phyloP scores from a whole-genome alignment of 331 rosid genomes.

The Pyracantha coccinea region DNA sequence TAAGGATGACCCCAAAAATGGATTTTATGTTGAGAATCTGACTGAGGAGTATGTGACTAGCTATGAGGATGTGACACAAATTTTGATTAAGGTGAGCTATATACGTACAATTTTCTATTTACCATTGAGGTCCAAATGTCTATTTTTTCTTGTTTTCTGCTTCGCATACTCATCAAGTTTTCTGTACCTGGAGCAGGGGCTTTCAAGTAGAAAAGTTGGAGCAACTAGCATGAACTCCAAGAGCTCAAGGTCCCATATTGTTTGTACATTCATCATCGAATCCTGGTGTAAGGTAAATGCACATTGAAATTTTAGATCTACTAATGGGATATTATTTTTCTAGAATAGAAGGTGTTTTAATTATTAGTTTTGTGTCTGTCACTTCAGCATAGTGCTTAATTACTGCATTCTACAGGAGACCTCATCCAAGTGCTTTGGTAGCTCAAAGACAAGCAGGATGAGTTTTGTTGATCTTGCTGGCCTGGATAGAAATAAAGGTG shows the following conservation, averaged over 20 bases:
- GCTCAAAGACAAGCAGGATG: slow-evolving; percentile 92
- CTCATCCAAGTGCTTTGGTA: slow-evolving; percentile 70
- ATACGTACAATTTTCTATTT: background rate
- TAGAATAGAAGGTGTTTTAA: background rate
- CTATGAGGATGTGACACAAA: slow-evolving; percentile 87
- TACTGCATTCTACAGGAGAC: slow-evolving; percentile 45
- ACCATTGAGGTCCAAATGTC: background rate
- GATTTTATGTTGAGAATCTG: slow-evolving; percentile 64
- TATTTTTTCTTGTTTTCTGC: background rate
- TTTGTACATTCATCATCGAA: slow-evolving; percentile 79
- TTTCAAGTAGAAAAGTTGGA: slow-evolving; percentile 96
- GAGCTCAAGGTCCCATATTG: slow-evolving; percentile 93
- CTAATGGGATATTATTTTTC: background rate
- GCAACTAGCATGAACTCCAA: slow-evolving; percentile 86
- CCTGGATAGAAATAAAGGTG: slow-evolving; percentile 55
- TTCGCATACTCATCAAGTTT: background rate
- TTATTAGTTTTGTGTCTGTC: background rate
- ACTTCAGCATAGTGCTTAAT: background rate
- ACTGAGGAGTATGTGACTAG: slow-evolving; percentile 90
- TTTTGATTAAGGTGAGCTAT: slow-evolving; percentile 68
- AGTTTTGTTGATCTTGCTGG: slow-evolving; percentile 94
- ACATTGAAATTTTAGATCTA: slow-evolving; percentile 1
- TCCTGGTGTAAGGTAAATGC: slow-evolving; percentile 90
- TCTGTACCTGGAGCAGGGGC: slow-evolving; percentile 62
- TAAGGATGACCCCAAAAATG: slow-evolving; percentile 70